Percentiles rank a stretch among this genome's conserved stretches.
phyloP scores from a whole-genome alignment of 2,329 filamentous ascomycete genomes.

The Apiospora saccharicola region DNA sequence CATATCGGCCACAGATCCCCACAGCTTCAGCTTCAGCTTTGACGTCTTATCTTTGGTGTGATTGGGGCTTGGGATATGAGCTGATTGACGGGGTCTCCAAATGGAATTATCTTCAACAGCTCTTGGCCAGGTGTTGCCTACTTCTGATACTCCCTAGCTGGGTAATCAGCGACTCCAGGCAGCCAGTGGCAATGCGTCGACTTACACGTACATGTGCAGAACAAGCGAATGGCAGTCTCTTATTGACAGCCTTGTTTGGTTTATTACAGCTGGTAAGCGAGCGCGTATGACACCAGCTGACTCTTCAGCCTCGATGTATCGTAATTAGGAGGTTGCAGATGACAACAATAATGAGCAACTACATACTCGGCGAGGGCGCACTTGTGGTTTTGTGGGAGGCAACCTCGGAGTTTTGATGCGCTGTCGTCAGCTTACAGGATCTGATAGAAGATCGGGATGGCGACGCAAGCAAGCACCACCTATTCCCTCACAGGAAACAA shows the following conservation, averaged over 20 bases:
- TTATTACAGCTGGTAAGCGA: background rate
- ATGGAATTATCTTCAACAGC: background rate
- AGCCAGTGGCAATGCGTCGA: background rate
- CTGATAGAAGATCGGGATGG: background rate
- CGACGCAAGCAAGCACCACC: background rate
- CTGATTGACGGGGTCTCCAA: background rate
- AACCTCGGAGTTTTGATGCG: conserved; percentile 17
- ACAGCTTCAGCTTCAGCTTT: background rate
- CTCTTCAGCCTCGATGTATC: conserved; percentile 10
- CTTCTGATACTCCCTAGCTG: background rate
- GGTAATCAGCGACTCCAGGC: background rate
- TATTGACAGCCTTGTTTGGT: background rate
- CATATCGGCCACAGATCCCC: background rate
- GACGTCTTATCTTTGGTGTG: background rate
- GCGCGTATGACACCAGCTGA: conserved; percentile 10
- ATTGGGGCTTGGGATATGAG: background rate
- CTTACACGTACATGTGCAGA: background rate
- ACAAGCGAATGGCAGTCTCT: background rate
- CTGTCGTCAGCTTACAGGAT: conserved; percentile 16
- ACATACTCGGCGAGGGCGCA: background rate
- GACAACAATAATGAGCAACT: background rate
- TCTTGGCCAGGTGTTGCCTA: background rate
- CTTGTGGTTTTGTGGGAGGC: conserved; percentile 11
- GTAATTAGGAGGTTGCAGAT: background rate
- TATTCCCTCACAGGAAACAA: background rate